Base-by-base conservation (phyloP, 768 basidiomycete species). In the Rhodotorula diobovata region DNA sequence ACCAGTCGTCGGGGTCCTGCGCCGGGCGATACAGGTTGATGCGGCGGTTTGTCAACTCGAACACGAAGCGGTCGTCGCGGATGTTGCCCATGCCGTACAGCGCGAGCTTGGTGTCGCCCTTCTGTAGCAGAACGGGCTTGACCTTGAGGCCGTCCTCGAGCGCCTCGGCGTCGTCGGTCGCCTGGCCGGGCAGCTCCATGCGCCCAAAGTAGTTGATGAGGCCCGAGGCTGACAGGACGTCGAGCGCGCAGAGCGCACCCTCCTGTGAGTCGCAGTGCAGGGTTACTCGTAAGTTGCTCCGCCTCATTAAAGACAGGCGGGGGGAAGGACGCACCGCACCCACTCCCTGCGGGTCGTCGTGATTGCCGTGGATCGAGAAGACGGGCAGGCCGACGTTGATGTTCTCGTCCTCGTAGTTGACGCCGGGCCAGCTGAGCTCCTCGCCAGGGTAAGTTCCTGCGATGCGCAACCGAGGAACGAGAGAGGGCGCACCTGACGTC, bases 351-450 rank as follows among this genome's bases (percentile, higher is more conserved):
- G 96, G 96, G 77, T 99, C 96, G 78, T 99, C 96, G 80, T 99
- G 96, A 78, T 99, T 99, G 54, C 96, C 96, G 78, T 99, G 96
- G 62, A 99, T 98, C 0, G 95, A 97, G 81, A 99, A 99, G 39
- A 98, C 90, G 7, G 96, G 96, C n/a, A 96, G 91, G 8, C 87
- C 87, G 61, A 99, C 85, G 79, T 99, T 99, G 67, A 97, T 84
- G 79, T 99, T 98, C 4, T 89, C 87, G 77, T 99, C 95, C 80
- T 99, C 93, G 78, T 97, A 97, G 80, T 99, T 98, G 73, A 99
- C 83, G 1, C 93, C 92, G 21, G 96, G 96, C 78, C 97, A 99
- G 25, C 93, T 97, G 76, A 12, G 34, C 23, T 1, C 48, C 21
- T 18, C n/a, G 41, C 3, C 0, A 43, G 5, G 35, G 30, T 35